phyloP scores from a whole-genome alignment of 352 stramenopile genomes.

The Phytophthora uliginosa region DNA sequence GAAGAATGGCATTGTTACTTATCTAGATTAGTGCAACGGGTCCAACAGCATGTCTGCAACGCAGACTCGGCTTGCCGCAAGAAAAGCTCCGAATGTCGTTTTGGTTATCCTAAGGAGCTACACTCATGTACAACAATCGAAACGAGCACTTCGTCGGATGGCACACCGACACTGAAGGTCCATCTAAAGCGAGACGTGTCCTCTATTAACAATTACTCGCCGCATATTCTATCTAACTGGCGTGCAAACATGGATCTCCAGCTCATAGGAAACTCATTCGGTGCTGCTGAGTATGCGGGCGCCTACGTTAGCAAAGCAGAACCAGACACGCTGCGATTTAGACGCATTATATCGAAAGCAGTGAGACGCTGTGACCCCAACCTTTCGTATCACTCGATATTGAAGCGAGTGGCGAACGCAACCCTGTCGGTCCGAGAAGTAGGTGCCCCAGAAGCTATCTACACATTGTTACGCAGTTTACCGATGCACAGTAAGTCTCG shows the following conservation, averaged over 20 bases:
- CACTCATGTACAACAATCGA: not conserved
- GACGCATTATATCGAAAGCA: not conserved
- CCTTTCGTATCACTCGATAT: not conserved
- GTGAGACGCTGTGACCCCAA: conserved; percentile 14
- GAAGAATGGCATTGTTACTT: not conserved
- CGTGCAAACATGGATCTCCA: conserved; percentile 40
- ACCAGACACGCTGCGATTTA: too few species aligned
- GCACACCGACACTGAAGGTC: not conserved
- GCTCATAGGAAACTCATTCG: conserved; percentile 4
- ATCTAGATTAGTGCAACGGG: not conserved
- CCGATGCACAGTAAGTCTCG: too few species aligned
- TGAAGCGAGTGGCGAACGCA: conserved; percentile 5
- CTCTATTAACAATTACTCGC: conserved; percentile 21
- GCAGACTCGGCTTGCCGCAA: conserved; percentile 11
- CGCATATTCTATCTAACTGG: conserved; percentile 6
- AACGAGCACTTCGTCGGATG: not conserved
- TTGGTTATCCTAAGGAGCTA: conserved; percentile 13
- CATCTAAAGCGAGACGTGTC: not conserved
- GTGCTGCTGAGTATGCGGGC: too few species aligned
- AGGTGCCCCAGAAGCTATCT: not conserved
- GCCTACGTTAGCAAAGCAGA: too few species aligned
- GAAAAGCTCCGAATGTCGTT: conserved; percentile 8
- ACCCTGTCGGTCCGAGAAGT: not conserved
- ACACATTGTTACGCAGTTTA: not conserved
- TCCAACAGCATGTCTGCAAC: conserved; percentile 9